A percentile compares a stretch with the other conserved stretches of the same genome.
Evolutionary conservation across 306 rosid species (phyloP).

Genomic region (Lathyrus sativus): DNA sequence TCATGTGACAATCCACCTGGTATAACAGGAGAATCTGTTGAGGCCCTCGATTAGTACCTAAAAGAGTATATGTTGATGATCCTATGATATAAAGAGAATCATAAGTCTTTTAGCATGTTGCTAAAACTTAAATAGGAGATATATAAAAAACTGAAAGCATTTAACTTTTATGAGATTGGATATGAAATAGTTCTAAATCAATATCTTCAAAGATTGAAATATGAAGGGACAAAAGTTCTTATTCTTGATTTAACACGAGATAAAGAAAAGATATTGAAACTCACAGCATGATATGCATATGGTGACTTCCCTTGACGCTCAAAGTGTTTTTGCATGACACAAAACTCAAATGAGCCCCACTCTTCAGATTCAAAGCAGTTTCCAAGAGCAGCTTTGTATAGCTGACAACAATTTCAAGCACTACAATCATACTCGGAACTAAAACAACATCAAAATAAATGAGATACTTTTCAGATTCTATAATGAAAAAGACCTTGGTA

Average conservation of each 20-base stretch:
- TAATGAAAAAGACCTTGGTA: slow-evolving; percentile 52
- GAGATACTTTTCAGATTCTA: not conserved
- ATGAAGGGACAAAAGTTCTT: slow-evolving; percentile 4
- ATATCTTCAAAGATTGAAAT: slow-evolving; percentile 2
- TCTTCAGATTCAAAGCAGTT: slow-evolving; percentile 84
- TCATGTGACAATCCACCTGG: not conserved
- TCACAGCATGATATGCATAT: slow-evolving; percentile 87
- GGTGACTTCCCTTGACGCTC: slow-evolving; percentile 92
- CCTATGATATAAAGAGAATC: not conserved
- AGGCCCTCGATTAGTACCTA: not conserved
- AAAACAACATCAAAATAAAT: slow-evolving; percentile 18
- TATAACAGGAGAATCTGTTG: not conserved
- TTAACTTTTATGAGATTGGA: not conserved
- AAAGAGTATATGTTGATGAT: not conserved
- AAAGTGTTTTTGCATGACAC: slow-evolving; percentile 88
- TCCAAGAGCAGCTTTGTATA: slow-evolving; percentile 93
- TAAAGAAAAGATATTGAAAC: slow-evolving; percentile 31
- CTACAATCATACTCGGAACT: slow-evolving; percentile 15
- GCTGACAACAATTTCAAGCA: slow-evolving; percentile 45
- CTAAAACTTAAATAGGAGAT: not conserved
- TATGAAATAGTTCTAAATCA: slow-evolving; percentile 13
- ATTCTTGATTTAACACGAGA: slow-evolving; percentile 9
- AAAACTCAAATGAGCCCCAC: slow-evolving; percentile 90
- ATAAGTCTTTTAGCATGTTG: slow-evolving; percentile 1
- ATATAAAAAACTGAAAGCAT: slow-evolving; percentile 4